These are phyloP conservation scores for Trichoderma harzianum DNA, from an alignment of 2,329 filamentous ascomycete genomes.

Conservation along the genomic window DNA sequence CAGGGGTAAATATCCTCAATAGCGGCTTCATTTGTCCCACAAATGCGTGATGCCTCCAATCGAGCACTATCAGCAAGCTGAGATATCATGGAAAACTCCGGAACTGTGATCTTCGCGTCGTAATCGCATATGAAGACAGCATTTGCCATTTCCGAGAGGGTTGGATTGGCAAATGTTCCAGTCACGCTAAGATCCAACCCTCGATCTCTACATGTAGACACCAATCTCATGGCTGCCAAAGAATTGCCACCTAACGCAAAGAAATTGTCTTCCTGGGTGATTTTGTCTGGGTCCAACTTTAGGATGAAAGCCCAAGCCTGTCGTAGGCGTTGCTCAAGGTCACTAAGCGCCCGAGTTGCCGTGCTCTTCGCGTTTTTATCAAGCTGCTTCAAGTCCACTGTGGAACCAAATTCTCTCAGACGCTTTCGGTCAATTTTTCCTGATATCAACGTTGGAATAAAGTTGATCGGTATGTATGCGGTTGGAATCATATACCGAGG, in stretches of 20 bases:
- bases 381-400: neutral
- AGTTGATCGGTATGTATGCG: neutral
- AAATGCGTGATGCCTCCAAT: neutral
- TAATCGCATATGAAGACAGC: neutral
- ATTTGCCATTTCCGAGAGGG: conserved; percentile 4
- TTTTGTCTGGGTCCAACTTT: conserved; percentile 8
- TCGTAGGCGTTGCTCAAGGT: neutral
- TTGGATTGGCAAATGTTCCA: conserved; percentile 11
- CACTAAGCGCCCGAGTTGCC: conserved; percentile 18
- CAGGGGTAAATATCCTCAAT: conserved; percentile 37
- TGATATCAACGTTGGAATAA: neutral
- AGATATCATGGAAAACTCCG: neutral
- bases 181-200: neutral
- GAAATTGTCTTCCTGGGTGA: conserved; percentile 36
- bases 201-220: conserved; percentile 20
- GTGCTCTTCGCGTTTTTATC: conserved; percentile 11
- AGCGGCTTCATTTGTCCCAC: neutral
- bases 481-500: conserved; percentile 1
- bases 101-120: neutral
- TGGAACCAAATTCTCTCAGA: neutral
- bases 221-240: conserved; percentile 42
- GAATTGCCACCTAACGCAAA: conserved; percentile 45
- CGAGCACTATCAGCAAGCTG: neutral
- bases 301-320: neutral
- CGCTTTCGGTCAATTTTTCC: neutral